Evolutionary conservation across 2,329 filamentous ascomycete genomes (phyloP).

Genomic region (Aureobasidium sp.): DNA sequence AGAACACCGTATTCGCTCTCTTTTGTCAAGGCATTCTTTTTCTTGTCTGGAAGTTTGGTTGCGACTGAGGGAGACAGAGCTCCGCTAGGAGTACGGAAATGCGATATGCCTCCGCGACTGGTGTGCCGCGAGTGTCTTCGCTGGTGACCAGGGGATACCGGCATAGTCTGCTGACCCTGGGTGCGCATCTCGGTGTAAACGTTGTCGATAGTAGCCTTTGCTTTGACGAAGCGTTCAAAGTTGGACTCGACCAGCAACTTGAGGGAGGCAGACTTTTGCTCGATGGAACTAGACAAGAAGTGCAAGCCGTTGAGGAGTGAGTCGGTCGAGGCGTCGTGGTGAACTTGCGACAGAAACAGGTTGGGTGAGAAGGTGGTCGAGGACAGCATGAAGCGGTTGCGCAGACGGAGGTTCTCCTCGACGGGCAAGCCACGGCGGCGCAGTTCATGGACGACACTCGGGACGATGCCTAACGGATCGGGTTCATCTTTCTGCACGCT

Average conservation of each 20-base stretch:
- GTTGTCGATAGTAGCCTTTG: slow-evolving; percentile 96
- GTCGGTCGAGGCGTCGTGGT: slow-evolving; percentile 76
- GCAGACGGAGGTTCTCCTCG: slow-evolving; percentile 65
- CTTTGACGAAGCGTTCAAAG: slow-evolving; percentile 95
- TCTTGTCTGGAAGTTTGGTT: slow-evolving; percentile 47
- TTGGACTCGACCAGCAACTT: slow-evolving; percentile 97
- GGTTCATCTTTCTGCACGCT: slow-evolving; percentile 85
- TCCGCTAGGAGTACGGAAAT: slow-evolving; percentile 31
- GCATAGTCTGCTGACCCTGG: slow-evolving; percentile 49
- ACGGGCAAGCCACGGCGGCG: slow-evolving; percentile 70
- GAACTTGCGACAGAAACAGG: slow-evolving; percentile 86
- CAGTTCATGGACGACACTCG: slow-evolving; percentile 78
- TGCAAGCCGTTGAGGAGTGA: slow-evolving; percentile 75
- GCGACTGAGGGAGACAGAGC: slow-evolving; percentile 29
- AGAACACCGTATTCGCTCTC: slow-evolving; percentile 86
- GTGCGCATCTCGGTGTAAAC: slow-evolving; percentile 93
- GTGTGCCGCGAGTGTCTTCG: slow-evolving; percentile 58
- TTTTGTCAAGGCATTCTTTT: slow-evolving; percentile 86
- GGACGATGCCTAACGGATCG: slow-evolving; percentile 80
- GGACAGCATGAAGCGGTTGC: slow-evolving; percentile 88
- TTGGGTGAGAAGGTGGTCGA: slow-evolving; percentile 93
- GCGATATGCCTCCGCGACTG: slow-evolving; percentile 51
- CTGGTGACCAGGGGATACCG: slow-evolving; percentile 15
- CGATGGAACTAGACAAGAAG: slow-evolving; percentile 81
- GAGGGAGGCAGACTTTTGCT: slow-evolving; percentile 93